These are phyloP conservation scores for Ambrosiella xylebori DNA, from an alignment of 2,329 filamentous ascomycete genomes.

Conservation along the genomic window DNA sequence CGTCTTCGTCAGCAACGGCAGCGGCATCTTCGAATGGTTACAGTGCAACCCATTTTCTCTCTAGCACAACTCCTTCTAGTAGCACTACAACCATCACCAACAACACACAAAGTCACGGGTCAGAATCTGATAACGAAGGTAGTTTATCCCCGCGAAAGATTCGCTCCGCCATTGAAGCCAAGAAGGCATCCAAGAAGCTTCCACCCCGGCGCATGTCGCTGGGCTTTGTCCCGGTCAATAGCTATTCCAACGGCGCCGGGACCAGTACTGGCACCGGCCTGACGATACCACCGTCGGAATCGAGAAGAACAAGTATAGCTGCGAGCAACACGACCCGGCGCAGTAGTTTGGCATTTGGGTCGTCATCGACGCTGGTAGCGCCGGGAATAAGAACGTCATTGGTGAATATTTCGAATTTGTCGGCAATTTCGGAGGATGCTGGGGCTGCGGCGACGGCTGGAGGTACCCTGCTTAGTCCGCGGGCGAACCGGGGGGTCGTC, in stretches of 20 bases:
- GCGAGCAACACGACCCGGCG: background rate
- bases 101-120: conserved; percentile 1
- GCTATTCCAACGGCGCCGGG: background rate
- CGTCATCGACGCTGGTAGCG: background rate
- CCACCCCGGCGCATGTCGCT: conserved; percentile 9
- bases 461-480: background rate
- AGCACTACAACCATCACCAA: background rate
- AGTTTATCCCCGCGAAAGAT: conserved; percentile 13
- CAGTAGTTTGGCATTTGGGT: background rate
- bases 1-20: no score
- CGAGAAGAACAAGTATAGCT: background rate
- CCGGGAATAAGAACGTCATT: background rate
- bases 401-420: conserved; percentile 22
- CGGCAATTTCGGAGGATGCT: conserved; percentile 35
- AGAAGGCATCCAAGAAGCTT: conserved; percentile 1
- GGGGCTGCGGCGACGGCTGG: conserved; percentile 14
- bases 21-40: no score
- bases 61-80: background rate
- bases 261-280: conserved; percentile 3
- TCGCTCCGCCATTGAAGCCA: conserved; percentile 12
- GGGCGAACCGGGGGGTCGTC: background rate
- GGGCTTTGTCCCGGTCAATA: conserved; percentile 2
- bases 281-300: conserved; percentile 15
- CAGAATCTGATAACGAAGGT: conserved; percentile 13
- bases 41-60: no score